Conservation (phyloP, 352 stramenopile genomes). For the Pythium myriotylum region DNA sequence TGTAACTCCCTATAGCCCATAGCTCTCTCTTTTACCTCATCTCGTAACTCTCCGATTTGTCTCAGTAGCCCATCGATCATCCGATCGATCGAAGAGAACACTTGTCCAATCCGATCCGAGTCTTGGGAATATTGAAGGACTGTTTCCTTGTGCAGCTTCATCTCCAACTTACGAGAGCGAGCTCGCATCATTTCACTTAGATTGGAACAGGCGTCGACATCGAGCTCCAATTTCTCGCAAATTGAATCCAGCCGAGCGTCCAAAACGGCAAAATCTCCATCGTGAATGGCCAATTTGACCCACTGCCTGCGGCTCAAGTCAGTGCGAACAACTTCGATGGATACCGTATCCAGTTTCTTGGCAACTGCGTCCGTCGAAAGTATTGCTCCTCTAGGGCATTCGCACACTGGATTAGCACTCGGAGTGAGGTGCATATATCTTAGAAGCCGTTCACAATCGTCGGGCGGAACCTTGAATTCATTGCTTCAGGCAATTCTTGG, state of each 20-base stretch:
- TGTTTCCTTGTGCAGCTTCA: slow-evolving; percentile 8
- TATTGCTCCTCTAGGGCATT: background rate
- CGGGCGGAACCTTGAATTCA: slow-evolving; percentile 21
- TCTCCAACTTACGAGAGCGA: slow-evolving; percentile 18
- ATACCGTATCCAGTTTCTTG: slow-evolving; percentile 13
- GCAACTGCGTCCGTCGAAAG: background rate
- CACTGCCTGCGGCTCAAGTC: slow-evolving; percentile 1
- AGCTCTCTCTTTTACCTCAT: slow-evolving; percentile 23
- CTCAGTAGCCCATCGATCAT: slow-evolving; percentile 8
- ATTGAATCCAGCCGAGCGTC: slow-evolving; percentile 16
- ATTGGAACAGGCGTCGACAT: background rate
- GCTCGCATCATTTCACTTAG: slow-evolving; percentile 17
- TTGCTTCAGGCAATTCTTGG: slow-evolving; percentile 2
- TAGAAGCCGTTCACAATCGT: slow-evolving; percentile 22
- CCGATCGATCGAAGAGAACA: slow-evolving; percentile 5
- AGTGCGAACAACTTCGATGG: slow-evolving; percentile 6
- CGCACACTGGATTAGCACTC: background rate
- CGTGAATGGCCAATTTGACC: slow-evolving; percentile 21
- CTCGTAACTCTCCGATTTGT: slow-evolving; percentile 1
- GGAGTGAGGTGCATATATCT: slow-evolving; percentile 3
- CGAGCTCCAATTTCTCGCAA: slow-evolving; percentile 16
- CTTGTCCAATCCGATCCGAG: background rate
- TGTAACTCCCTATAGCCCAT: slow-evolving; percentile 2
- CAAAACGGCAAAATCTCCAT: slow-evolving; percentile 13
- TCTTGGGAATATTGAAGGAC: background rate